phyloP scores from a whole-genome alignment of 352 stramenopile genomes.

The Globisporangium solare region DNA sequence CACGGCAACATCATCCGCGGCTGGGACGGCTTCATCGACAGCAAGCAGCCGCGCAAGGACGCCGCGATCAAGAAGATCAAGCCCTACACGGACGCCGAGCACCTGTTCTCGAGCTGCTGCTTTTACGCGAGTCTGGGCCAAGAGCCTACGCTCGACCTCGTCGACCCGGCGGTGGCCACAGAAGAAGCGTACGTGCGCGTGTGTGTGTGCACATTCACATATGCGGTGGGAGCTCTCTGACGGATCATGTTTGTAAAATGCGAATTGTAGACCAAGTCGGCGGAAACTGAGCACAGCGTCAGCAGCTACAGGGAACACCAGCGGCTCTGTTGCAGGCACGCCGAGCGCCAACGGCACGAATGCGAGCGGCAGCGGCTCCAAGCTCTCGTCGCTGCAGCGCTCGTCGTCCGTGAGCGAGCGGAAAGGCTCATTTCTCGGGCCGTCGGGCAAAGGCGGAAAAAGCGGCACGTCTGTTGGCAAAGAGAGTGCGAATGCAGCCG shows the following conservation, averaged over 20 bases:
- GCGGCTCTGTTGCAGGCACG: conserved; percentile 2
- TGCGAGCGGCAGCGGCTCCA: conserved; percentile 14
- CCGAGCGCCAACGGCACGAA: conserved; percentile 2
- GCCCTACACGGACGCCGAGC: conserved; percentile 71
- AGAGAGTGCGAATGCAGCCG: conserved; percentile 1
- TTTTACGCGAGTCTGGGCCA: conserved; percentile 48
- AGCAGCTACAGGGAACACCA: neutral
- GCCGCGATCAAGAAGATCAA: conserved; percentile 72
- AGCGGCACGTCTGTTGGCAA: conserved; percentile 1
- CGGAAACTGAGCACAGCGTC: conserved; percentile 36
- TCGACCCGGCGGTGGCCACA: conserved; percentile 25
- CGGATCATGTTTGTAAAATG: neutral
- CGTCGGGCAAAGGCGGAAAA: neutral
- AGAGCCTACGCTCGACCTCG: conserved; percentile 50
- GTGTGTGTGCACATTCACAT: no score
- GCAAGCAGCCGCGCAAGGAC: conserved; percentile 75
- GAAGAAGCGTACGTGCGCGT: conserved; percentile 7
- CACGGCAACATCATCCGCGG: conserved; percentile 87
- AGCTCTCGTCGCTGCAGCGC: conserved; percentile 12
- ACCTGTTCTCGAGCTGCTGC: conserved; percentile 77
- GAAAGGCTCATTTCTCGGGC: conserved; percentile 11
- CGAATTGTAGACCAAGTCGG: conserved; percentile 11
- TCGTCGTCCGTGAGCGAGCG: conserved; percentile 19
- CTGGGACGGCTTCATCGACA: conserved; percentile 86
- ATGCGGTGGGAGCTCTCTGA: no score